Base-by-base conservation (phyloP, 139 green algal genomes). In the Diplosphaera chodatii region DNA sequence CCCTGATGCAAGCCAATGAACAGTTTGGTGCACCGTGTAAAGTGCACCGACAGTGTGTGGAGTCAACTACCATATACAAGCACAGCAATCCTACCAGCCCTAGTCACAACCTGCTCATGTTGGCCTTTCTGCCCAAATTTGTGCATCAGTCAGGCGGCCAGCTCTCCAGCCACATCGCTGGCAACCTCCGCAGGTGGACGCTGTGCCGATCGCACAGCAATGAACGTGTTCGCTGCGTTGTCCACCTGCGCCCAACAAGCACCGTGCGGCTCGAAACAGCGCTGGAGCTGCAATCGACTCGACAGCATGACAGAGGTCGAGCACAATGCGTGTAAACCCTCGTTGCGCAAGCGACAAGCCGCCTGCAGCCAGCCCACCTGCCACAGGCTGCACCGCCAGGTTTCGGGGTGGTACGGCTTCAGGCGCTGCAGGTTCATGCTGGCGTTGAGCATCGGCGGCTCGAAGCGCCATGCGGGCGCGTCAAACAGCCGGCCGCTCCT, bases 341-440 rank as follows among this genome's bases (percentile, higher is more conserved):
- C n/a, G n/a, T n/a, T n/a, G n/a, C n/a, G n/a, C n/a, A n/a, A n/a
- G n/a, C n/a, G n/a, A n/a, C n/a, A n/a, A n/a, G n/a, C n/a, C n/a
- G n/a, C n/a, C n/a, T n/a, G n/a, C n/a, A n/a, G n/a, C n/a, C 37
- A 48, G 6, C 48, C 3, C 25, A 86, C 80, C 63, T 74, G 88
- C 89, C 91, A 96, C 15, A 94, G 33, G 41, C 73, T 80, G 40
- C 75, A 80, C 66, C 87, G 81, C 90, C 90, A 96, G 55, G 71
- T 75, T 33, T 88, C 84, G 13, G 83, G 65, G 68, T 91, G 85
- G 71, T 90, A 89, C 62, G 72, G 30, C 72, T 86, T 66, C 68
- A 66, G 18, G 69, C 80, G 30, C 32, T 66, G 67, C 56, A 75
- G 32, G 66, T 63, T 70, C 21, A 71, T 65, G 64, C 64, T 55